A percentile compares a stretch with the other conserved stretches of the same genome.
Evolutionary conservation across 345 rosid genomes (phyloP).

Genomic region (Populus ilicifolia): DNA sequence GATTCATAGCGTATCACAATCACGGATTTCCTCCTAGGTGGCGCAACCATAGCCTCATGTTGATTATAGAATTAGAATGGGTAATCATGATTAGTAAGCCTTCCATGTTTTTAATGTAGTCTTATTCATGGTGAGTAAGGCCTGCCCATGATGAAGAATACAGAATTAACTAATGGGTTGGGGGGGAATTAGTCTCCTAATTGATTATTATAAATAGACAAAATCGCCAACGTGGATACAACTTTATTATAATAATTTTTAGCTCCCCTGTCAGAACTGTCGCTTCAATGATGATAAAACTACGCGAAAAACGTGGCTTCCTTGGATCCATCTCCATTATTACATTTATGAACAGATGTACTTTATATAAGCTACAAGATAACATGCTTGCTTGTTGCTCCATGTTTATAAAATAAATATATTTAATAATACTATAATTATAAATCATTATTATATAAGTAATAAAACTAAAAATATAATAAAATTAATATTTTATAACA

Average conservation of each 20-base stretch:
- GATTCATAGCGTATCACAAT: background rate
- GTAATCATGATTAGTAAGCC: background rate
- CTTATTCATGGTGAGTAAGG: background rate
- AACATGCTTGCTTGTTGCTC: too few relatives aligned
- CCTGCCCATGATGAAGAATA: background rate
- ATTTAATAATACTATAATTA: too few relatives aligned
- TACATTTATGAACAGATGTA: too few relatives aligned
- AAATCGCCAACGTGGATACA: background rate
- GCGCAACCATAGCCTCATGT: constrained; percentile 19
- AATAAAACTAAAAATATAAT: too few relatives aligned
- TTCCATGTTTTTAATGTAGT: too few relatives aligned
- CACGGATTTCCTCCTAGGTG: background rate
- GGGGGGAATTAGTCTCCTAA: background rate
- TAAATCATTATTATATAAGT: too few relatives aligned
- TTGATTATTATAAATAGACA: background rate
- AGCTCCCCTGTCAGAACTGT: background rate
- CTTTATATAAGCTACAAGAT: too few relatives aligned
- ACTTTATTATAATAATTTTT: background rate
- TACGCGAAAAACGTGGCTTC: too few relatives aligned
- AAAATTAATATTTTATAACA: too few relatives aligned
- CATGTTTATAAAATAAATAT: too few relatives aligned
- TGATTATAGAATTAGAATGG: background rate
- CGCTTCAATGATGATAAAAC: background rate
- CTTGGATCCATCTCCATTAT: too few relatives aligned
- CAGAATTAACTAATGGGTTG: background rate